Conservation (phyloP, 257 asterid genomes). For the Solanum medicagineum region DNA sequence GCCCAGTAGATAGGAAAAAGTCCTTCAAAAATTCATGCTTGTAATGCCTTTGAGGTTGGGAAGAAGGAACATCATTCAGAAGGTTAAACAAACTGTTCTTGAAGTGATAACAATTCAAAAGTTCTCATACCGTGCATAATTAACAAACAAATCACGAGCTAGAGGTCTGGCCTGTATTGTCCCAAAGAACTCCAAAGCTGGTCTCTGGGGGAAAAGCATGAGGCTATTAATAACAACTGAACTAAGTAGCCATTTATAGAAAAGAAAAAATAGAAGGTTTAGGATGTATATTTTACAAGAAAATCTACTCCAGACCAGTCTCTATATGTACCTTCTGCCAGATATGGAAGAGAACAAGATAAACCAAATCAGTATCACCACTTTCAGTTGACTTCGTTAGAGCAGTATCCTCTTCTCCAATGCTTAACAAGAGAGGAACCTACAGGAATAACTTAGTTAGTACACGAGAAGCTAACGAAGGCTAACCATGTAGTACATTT, state of each 20-base stretch:
- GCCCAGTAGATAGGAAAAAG: conserved; percentile 78
- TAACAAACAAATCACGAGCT: conserved; percentile 85
- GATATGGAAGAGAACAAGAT: conserved; percentile 87
- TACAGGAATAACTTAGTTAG: conserved; percentile 8
- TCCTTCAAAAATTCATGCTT: conserved; percentile 86
- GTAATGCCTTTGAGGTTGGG: conserved; percentile 45
- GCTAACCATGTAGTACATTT: not conserved
- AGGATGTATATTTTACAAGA: not conserved
- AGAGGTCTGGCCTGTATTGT: conserved; percentile 77
- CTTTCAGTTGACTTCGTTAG: conserved; percentile 81
- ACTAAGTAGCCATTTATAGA: not conserved
- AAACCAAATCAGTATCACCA: conserved; percentile 96
- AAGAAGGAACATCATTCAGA: not conserved
- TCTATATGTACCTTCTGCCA: conserved; percentile 67
- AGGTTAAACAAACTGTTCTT: not conserved
- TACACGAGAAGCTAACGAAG: not conserved
- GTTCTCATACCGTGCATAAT: conserved; percentile 62
- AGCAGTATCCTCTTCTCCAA: conserved; percentile 91
- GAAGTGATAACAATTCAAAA: not conserved
- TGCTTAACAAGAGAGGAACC: conserved; percentile 95
- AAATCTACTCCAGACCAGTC: conserved; percentile 1
- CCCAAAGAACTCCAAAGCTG: conserved; percentile 66
- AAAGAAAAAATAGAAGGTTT: not conserved
- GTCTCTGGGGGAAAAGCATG: conserved; percentile 40
- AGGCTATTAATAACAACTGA: conserved; percentile 2